Base-by-base conservation (phyloP, 495 filamentous ascomycete genomes). In the Amphirosellinia nigrospora region DNA sequence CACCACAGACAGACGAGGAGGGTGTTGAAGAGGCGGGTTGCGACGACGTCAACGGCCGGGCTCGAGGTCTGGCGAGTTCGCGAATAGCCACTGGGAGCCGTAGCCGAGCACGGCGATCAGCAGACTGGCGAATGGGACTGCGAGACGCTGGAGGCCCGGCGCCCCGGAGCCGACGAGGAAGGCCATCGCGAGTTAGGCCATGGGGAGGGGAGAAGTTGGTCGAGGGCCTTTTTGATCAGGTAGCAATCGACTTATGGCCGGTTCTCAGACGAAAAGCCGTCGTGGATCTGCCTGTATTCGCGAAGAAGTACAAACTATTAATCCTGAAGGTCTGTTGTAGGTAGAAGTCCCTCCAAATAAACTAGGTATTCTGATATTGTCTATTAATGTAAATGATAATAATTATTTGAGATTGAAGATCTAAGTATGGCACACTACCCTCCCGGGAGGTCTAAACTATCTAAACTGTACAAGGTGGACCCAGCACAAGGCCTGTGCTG, bases 61-160 rank as follows among this genome's bases (percentile, higher is more conserved):
- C 58, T 92, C 84, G 43, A 96, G 88, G 71, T 89, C 84, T 9
- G 79, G 75, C 19, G 81, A 72, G 71, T 65, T 70, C n/a, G 86
- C 78, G 77, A 99, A 95, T 59, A 97, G 87, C 73, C 86, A 87
- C 79, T 98, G 96, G 1, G 95, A 94, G 21, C 86, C 86, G 84
- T 95, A 98, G 41, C 91, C 88, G 8, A 97, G 89, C 74, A 96
- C 94, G 71, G 79, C 78, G 72, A 97, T 93, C 38, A 97, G 82
- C 5, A 82, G 13, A 59, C 82, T 89, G 45, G 93, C 92, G n/a
- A 81, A 84, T 21, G 92, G 92, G 4, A 93, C 82, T 26, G 90
- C 89, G 59, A 93, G 82, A 48, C 78, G 71, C 64, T 84, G 80
- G 59, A 84, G 70, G 15, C 68, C 56, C 4, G 75, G 75, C 55